Base-by-base conservation (phyloP, 2,329 filamentous ascomycete species). In the Lecanicillium sp. region DNA sequence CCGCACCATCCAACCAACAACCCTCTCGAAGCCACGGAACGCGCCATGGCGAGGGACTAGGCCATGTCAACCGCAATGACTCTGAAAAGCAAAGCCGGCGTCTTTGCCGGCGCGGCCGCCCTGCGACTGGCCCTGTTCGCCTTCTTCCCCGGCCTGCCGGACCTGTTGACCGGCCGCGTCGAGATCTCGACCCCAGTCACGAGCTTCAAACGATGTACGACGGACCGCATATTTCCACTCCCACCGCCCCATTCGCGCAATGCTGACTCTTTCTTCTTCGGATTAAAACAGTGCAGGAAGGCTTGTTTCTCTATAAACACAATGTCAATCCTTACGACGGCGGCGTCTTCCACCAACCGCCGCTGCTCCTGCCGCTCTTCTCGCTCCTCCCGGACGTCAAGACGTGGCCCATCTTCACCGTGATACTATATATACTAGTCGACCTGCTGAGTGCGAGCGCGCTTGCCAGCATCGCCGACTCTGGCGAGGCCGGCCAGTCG, bases 301-400 rank as follows among this genome's bases (percentile, higher is more conserved):
- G 92, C 15, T 69, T 98, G 42, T 98, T 95, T 55, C 78, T 98
- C 17, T 97, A 97, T 61, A 89, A 86, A 47, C 87, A 94, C 61
- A 94, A 95, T 66, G 86, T 97, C 41, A 96, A 88, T 44, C 92
- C 92, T 2, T 98, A 97, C 66, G 88, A 98, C 60, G 92, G 92
- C 47, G 92, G 92, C 52, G 87, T 81, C 56, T 81, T 75, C 59
- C 74, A 79, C 63, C 73, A 95, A 71, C 87, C 89, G 30, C 92
- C 92, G 34, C 72, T 98, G 41, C 76, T 98, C 29, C 78, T 98
- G 43, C 87, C 90, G 33, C 74, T 97, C 48, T 96, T 97, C 70
- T 86, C 87, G 27, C 74, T 96, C 32, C 74, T 98, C 32, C 90
- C 92, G 9, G 76, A 81, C 56, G 72, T 79, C 35, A 65, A 72